Evolutionary conservation across 2,329 filamentous ascomycete species (phyloP).

Genomic region (Trichoderma harzianum): DNA sequence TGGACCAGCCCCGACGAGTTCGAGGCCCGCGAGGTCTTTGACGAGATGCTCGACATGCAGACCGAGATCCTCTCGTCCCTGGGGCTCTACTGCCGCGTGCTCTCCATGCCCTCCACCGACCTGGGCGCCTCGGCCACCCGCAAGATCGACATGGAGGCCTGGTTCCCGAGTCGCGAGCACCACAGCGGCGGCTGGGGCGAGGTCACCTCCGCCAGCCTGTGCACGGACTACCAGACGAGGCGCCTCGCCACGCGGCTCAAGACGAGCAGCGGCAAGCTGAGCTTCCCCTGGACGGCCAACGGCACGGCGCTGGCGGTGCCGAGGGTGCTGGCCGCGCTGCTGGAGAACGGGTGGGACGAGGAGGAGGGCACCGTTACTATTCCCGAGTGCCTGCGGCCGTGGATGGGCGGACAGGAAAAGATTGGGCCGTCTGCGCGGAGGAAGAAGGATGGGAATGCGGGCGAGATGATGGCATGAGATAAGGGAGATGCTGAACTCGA

Average conservation of each 20-base stretch:
- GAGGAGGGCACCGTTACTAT: constrained; percentile 62
- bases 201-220: constrained; percentile 84
- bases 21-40: constrained; percentile 60
- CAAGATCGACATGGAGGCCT: constrained; percentile 92
- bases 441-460: constrained; percentile 23
- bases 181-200: constrained; percentile 68
- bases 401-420: constrained; percentile 73
- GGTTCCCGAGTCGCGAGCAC: constrained; percentile 75
- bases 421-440: constrained; percentile 45
- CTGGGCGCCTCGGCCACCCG: constrained; percentile 82
- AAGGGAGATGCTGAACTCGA: not conserved
- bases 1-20: constrained; percentile 66
- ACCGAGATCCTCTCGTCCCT: constrained; percentile 75
- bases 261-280: constrained; percentile 48
- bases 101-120: constrained; percentile 89
- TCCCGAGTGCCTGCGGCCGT: constrained; percentile 74
- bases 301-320: constrained; percentile 92
- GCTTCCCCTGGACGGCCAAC: constrained; percentile 87
- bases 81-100: constrained; percentile 77
- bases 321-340: constrained; percentile 77
- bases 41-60: constrained; percentile 85
- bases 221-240: constrained; percentile 90
- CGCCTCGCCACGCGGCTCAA: constrained; percentile 74
- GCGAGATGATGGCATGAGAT: constrained; percentile 2
- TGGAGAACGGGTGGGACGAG: constrained; percentile 90